Base-by-base conservation (phyloP, 1,139 yeast genomes). In the Debaryomycetaceae sp. region DNA sequence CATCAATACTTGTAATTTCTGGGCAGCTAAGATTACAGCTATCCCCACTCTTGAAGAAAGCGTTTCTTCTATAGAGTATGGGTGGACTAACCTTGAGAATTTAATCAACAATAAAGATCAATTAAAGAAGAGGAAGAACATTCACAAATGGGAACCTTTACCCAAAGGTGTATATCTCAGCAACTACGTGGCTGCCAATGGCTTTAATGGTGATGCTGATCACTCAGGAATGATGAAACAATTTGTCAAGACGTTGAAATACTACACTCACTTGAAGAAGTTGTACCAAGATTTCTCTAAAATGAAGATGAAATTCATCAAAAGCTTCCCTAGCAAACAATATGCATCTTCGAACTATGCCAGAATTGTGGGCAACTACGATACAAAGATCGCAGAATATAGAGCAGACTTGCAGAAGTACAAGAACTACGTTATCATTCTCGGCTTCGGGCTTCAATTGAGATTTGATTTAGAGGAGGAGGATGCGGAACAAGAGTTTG, bases 21-120 rank as follows among this genome's bases (percentile, higher is more conserved):
- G 97, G 97, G 89, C 96, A 2, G 86, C 95, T 3, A 76, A 93
- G 52, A 80, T 85, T 34, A 84, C 95, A 11, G 85, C 90, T 13
- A 83, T 87, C 29, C 96, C 96, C n/a, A 63, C 79, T 1, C 62
- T 67, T 51, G 80, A 75, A 53, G 78, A 74, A 53, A 68, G 87
- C 47, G 80, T 87, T 9, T 78, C 90, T 2, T 85, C 87, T 39
- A 77, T 82, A 39, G 96, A 89, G 56, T 88, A 83, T 59, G 97
- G 97, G 5, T 90, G 96, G 97, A 78, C 69, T 48, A 65, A 63
- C 55, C 65, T 60, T 63, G 82, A 80, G 54, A 65, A 52, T 14
- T 57, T 72, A 42, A 60, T 65, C 42, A 46, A 52, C 34, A 55
- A 60, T 39, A 64, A 61, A 44, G 64, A 62, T 38, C 56, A 58